A percentile compares a stretch with the other conserved stretches of the same genome.
These are phyloP conservation scores for Cordyceps cicadae DNA, from an alignment of 2,329 filamentous ascomycete species.

Conservation along the genomic window DNA sequence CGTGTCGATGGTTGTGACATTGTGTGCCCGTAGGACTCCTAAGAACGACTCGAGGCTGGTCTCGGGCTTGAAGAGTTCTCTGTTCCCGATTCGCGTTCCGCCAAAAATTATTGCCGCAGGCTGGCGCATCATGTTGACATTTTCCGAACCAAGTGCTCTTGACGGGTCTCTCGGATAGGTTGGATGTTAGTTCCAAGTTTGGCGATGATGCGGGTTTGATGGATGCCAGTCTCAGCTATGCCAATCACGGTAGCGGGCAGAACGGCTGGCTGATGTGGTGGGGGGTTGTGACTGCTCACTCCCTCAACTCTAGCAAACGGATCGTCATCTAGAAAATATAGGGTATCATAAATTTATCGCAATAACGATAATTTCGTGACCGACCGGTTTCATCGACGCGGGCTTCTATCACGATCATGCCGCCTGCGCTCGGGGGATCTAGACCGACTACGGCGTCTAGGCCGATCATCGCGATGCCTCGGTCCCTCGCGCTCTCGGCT, in stretches of 20 bases:
- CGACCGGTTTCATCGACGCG: not conserved
- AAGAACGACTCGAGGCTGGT: conserved; percentile 7
- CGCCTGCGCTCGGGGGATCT: conserved; percentile 7
- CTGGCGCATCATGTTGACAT: not conserved
- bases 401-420: not conserved
- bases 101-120: conserved; percentile 13
- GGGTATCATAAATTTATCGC: not conserved
- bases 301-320: not conserved
- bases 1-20: conserved; percentile 13
- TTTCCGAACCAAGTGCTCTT: not conserved
- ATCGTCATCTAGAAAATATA: not conserved
- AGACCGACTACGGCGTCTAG: conserved; percentile 14
- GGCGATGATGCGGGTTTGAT: not conserved
- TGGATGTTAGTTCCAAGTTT: not conserved
- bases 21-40: conserved; percentile 7
- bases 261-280: not conserved
- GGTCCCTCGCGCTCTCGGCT: conserved; percentile 10
- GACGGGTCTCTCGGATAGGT: too few species aligned
- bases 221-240: not conserved
- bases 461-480: conserved; percentile 10
- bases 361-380: not conserved
- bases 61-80: conserved; percentile 12
- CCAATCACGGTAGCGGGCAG: not conserved
- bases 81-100: conserved; percentile 14
- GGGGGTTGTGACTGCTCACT: not conserved